Conservation (phyloP, 2,329 filamentous ascomycete species). For the Aspergillus uvarum region DNA sequence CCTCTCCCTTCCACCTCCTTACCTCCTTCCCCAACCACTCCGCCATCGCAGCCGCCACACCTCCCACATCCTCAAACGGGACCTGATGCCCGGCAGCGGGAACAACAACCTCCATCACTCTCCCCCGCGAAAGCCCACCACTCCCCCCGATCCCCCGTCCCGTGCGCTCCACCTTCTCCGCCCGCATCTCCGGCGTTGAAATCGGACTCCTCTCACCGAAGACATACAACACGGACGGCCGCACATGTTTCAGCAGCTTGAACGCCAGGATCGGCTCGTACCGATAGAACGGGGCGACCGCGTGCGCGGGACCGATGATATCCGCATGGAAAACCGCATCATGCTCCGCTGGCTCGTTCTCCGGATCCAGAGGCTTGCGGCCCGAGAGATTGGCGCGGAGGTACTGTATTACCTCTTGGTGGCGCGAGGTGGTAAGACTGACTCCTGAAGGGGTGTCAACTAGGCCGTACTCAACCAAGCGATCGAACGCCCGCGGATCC, state of each 20-base stretch:
- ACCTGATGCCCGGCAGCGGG: neutral
- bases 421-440: constrained; percentile 70
- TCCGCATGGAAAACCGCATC: neutral
- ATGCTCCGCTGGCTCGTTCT: neutral
- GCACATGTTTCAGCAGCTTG: neutral
- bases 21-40: neutral
- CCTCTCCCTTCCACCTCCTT: neutral
- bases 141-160: constrained; percentile 6
- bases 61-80: constrained; percentile 3
- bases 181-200: neutral
- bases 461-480: constrained; percentile 15
- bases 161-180: neutral
- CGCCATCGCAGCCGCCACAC: neutral
- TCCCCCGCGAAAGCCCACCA: neutral
- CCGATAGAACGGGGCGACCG: constrained; percentile 1
- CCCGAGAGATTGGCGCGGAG: constrained; percentile 27
- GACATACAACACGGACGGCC: constrained; percentile 8
- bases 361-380: neutral
- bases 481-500: constrained; percentile 13
- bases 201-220: neutral
- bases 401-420: constrained; percentile 65
- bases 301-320: neutral
- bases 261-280: neutral
- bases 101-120: neutral
- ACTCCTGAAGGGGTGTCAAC: constrained; percentile 37